Evolutionary conservation across 768 basidiomycete genomes (phyloP), one percentile per base, ranked within the genome.

Genomic region (Macrolepiota fuliginosa): DNA sequence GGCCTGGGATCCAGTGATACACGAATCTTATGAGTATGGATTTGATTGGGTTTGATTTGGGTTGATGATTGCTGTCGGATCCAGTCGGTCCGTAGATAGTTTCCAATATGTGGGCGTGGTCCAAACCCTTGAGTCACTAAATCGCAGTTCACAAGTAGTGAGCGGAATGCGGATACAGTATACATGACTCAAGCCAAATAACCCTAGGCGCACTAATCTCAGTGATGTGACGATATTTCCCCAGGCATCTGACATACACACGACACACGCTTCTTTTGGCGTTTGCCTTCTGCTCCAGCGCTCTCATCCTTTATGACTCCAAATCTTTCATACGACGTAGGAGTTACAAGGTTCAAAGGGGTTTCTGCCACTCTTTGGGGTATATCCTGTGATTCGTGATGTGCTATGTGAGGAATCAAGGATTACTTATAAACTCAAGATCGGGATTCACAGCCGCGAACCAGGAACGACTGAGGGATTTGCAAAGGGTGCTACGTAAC

Each of bases 381-480:
- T 17, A 35, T 37, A 54, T 35, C 29, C 24, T 32, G 22, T 11
- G 19, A 22, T 49, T 45, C 51, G 35, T 53, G 52, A n/a, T 32
- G n/a, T 10, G 4, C 4, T 15, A 53, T 24, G 27, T 32, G 25
- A 22, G 42, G 32, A 52, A 61, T 55, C 60, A 54, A 61, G 60
- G 54, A 53, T 24, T 39, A 39, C 3, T 19, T 24, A 35, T 37
- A 25, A 11, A 37, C 19, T 37, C 22, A 47, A n/a, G 46, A 40
- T 19, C 56, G n/a, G 52, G 32, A 61, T 61, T 42, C 42, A 27
- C 29, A 22, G 40, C 39, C 40, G 52, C 51, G 12, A 40, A 51
- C 10, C 60, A 61, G 53, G 60, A 47, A 39, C 53, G 45, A 45
- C 24, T 59, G 17, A 24, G 50, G 13, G 53, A n/a, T n/a, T n/a